Percentiles rank a stretch among this genome's conserved stretches.
Evolutionary conservation across 2,329 filamentous ascomycete species (phyloP).

Genomic region (Tetracladium maxilliforme): DNA sequence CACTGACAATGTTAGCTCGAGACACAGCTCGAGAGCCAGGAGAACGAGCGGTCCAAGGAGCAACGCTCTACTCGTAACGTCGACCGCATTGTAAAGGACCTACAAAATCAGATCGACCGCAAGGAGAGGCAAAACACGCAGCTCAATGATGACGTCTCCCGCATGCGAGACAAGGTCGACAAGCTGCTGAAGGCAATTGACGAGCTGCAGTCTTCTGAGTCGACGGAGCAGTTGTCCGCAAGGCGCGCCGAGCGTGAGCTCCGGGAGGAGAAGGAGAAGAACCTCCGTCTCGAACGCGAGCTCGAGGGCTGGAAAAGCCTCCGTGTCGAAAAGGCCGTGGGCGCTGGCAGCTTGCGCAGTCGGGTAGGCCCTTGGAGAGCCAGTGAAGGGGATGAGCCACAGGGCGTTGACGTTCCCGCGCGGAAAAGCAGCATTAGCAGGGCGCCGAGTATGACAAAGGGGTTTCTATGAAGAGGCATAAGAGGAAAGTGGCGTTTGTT

Average conservation of each 20-base stretch:
- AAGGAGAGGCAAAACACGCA: constrained; percentile 78
- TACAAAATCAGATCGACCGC: constrained; percentile 83
- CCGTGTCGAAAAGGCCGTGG: constrained; percentile 41
- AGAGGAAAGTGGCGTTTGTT: too few species aligned
- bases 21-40: constrained; percentile 69
- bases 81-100: constrained; percentile 84
- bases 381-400: constrained; percentile 12
- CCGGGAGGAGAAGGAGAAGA: constrained; percentile 75
- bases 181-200: constrained; percentile 84
- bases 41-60: constrained; percentile 63
- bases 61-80: constrained; percentile 83
- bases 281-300: constrained; percentile 71
- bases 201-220: constrained; percentile 81
- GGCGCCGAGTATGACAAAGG: constrained; percentile 58
- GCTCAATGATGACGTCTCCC: constrained; percentile 68
- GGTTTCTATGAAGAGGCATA: constrained; percentile 49
- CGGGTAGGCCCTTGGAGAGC: constrained; percentile 9
- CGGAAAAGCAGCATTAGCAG: constrained; percentile 52
- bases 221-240: constrained; percentile 62
- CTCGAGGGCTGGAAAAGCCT: constrained; percentile 68
- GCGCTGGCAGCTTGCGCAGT: constrained; percentile 6
- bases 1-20: constrained; percentile 51
- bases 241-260: constrained; percentile 83
- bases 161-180: constrained; percentile 81
- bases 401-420: constrained; percentile 37